Conservation (phyloP, 352 stramenopile species). For the Phytopythium vexans region DNA sequence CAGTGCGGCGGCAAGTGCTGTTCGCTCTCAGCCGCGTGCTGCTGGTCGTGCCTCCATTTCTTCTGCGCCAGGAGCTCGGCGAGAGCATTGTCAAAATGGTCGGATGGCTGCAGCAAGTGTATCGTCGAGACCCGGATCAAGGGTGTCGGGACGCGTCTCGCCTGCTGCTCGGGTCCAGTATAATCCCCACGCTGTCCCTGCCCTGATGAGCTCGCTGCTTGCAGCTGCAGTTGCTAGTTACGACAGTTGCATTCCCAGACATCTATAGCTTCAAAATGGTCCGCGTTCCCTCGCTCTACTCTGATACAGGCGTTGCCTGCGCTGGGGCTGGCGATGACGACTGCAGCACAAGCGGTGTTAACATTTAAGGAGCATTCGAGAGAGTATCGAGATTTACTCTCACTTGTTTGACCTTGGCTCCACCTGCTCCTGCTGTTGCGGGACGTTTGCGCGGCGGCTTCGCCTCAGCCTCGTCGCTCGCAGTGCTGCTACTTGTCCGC, state of each 20-base stretch:
- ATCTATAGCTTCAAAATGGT: no score
- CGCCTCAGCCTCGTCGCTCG: background rate
- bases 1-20: slow-evolving; percentile 68
- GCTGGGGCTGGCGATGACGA: no score
- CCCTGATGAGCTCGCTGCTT: background rate
- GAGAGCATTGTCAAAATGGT: slow-evolving; percentile 40
- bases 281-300: no score
- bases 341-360: background rate
- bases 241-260: no score
- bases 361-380: background rate
- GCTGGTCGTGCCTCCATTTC: slow-evolving; percentile 47
- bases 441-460: slow-evolving; percentile 10
- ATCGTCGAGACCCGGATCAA: slow-evolving; percentile 47
- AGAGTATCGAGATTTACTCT: background rate
- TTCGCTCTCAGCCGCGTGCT: slow-evolving; percentile 72
- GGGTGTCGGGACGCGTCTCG: slow-evolving; percentile 64
- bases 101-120: slow-evolving; percentile 50
- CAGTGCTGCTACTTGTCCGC: background rate
- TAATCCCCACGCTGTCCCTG: slow-evolving; percentile 26
- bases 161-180: slow-evolving; percentile 48
- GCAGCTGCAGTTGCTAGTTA: no score
- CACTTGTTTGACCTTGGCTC: slow-evolving; percentile 1
- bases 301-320: no score
- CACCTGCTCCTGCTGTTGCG: background rate
- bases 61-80: slow-evolving; percentile 56